A percentile compares a stretch with the other conserved stretches of the same genome.
Conservation (phyloP, 2,329 filamentous ascomycete species). For the Paecilomyces fulvus region DNA sequence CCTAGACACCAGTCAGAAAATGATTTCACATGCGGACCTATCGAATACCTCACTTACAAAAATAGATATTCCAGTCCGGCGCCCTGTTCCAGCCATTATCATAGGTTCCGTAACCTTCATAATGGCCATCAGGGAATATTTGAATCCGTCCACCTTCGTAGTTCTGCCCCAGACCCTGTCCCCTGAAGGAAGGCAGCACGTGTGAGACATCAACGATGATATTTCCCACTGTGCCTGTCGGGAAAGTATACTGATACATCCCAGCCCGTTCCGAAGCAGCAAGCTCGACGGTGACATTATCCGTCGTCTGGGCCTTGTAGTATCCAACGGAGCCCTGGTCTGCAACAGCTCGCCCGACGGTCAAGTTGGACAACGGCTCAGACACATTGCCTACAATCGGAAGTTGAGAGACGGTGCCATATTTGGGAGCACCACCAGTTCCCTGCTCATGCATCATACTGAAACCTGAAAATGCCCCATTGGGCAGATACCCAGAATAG, state of each 20-base stretch:
- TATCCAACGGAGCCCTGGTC: conserved; percentile 52
- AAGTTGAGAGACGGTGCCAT: conserved; percentile 56
- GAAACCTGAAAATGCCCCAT: conserved; percentile 51
- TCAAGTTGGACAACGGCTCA: conserved; percentile 50
- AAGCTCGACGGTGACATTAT: conserved; percentile 51
- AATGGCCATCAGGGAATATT: conserved; percentile 44
- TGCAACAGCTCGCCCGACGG: conserved; percentile 44
- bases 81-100: conserved; percentile 60
- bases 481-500: conserved; percentile 33
- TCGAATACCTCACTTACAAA: conserved; percentile 12
- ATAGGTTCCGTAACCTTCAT: conserved; percentile 54
- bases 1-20: conserved; percentile 39
- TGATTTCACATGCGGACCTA: neutral
- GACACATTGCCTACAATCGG: conserved; percentile 43
- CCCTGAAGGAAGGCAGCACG: conserved; percentile 54
- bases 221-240: conserved; percentile 30
- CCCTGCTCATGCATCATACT: conserved; percentile 59
- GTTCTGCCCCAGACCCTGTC: conserved; percentile 52
- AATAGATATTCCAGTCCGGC: conserved; percentile 40
- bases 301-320: conserved; percentile 49
- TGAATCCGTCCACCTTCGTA: conserved; percentile 54
- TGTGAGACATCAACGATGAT: conserved; percentile 59
- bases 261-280: conserved; percentile 44
- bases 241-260: conserved; percentile 55
- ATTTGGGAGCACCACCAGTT: conserved; percentile 62